Evolutionary conservation across 73 alveolate genomes (phyloP).

Genomic region (Paramecium pentaurelia): DNA sequence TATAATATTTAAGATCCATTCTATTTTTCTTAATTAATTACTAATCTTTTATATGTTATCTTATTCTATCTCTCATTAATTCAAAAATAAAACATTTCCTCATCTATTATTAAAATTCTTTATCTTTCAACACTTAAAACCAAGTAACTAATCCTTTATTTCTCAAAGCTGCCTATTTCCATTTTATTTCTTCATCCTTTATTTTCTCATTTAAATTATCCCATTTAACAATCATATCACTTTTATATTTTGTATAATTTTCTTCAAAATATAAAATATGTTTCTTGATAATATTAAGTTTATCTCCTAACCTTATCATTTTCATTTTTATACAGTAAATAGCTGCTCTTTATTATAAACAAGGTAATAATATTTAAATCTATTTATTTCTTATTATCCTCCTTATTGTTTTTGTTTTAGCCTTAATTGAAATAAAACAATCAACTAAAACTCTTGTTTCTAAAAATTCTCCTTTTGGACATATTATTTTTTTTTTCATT

Average conservation of each 20-base stretch:
- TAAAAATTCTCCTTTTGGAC: neutral
- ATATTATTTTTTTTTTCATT: neutral
- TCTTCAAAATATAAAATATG: neutral
- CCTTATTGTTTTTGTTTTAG: neutral
- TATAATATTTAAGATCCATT: neutral
- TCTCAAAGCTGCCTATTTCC: neutral
- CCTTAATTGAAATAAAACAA: neutral
- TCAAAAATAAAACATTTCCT: neutral
- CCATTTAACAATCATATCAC: conserved; percentile 1
- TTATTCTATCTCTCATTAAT: conserved; percentile 12
- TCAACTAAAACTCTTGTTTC: neutral
- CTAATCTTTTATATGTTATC: neutral
- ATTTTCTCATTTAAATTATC: neutral
- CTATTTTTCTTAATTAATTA: neutral
- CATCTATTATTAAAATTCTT: neutral
- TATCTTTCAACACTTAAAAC: neutral
- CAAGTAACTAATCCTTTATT: neutral
- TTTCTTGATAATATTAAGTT: neutral
- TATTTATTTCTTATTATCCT: neutral
- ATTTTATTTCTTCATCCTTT: neutral
- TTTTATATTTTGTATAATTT: neutral
- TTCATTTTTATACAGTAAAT: neutral
- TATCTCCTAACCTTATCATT: neutral
- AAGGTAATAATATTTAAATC: neutral
- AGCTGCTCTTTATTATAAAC: neutral